Base-by-base conservation (phyloP, 2,329 filamentous ascomycete species). In the Aotearoamyces nothofagi region DNA sequence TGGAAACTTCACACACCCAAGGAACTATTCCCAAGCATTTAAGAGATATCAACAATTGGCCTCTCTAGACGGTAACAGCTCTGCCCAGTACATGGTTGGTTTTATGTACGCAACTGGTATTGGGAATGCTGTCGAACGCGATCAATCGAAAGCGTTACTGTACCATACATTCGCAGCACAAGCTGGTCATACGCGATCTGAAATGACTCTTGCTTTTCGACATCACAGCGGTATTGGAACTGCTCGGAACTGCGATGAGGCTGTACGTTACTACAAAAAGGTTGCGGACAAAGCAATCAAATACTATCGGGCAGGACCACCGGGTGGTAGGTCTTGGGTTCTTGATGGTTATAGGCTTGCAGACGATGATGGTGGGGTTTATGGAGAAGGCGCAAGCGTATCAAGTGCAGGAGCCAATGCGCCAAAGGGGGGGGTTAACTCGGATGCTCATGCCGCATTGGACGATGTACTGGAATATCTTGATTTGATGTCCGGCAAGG, bases 61-160 rank as follows among this genome's bases (percentile, higher is more conserved):
- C 3, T 63, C 66, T 11, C 52, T 76, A 34, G 69, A 78, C 39
- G 90, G 87, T 24, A 96, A 98, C 53, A 78, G 72, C 39, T 92
- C 87, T 9, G 90, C 90, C 2, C 83, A 96, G 51, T 78, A 92
- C 54, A 94, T 98, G 87, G 51, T 96, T 26, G 90, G 82, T 0
- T 72, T 98, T 42, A 90, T 93, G 68, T 87, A 98, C 54, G 86
- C 86, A 19, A 98, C 90, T 0, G 90, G 90, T 0, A 65, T 98
- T 33, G 86, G 82, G 10, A 72, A 72, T 17, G 76, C 75, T 1
- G 81, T 93, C 5, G 69, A 80, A 47, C 69, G 71, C 24, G 80
- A 98, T 44, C 90, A 96, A 55, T 86, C 86, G 8, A 86, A 83
- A 53, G 83, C 90, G 3, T 63, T 96, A 43, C 61, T 96, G 22